phyloP scores from a whole-genome alignment of 768 basidiomycete species.

The Suillus sp. region DNA sequence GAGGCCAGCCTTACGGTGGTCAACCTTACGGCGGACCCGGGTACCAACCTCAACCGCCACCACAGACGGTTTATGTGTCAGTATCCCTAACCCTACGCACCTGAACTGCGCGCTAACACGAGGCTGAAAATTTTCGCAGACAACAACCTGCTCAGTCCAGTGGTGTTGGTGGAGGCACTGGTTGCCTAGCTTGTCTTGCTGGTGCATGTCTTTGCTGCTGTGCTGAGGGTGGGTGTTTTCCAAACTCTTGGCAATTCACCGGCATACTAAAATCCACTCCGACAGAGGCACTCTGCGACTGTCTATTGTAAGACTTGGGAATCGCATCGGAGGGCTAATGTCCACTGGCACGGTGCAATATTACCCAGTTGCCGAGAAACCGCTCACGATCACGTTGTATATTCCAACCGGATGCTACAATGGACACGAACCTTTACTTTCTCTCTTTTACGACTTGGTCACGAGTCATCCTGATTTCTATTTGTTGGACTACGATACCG shows the following conservation, averaged over 20 bases:
- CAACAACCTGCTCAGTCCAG: conserved; percentile 43
- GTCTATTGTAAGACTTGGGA: conserved; percentile 48
- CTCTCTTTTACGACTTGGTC: not conserved
- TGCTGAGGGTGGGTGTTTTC: conserved; percentile 44
- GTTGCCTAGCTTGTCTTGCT: conserved; percentile 51
- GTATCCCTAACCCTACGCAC: conserved; percentile 28
- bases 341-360: conserved; percentile 23
- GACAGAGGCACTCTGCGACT: conserved; percentile 70
- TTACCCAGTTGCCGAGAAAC: conserved; percentile 2
- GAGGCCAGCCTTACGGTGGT: conserved; percentile 44
- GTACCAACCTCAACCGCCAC: conserved; percentile 67
- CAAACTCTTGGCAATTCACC: conserved; percentile 7
- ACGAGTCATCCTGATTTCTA: not conserved
- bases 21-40: conserved; percentile 40
- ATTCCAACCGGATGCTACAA: conserved; percentile 14
- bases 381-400: conserved; percentile 23
- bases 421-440: conserved; percentile 15
- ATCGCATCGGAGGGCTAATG: conserved; percentile 13
- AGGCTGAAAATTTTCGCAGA: conserved; percentile 24
- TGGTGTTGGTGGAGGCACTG: conserved; percentile 35
- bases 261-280: not conserved
- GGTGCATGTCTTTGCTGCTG: conserved; percentile 53
- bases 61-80: conserved; percentile 82
- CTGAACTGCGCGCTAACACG: conserved; percentile 1
- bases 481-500: conserved; percentile 1